Evolutionary conservation across 345 rosid genomes (phyloP).

Genomic region (Citrus maxima): DNA sequence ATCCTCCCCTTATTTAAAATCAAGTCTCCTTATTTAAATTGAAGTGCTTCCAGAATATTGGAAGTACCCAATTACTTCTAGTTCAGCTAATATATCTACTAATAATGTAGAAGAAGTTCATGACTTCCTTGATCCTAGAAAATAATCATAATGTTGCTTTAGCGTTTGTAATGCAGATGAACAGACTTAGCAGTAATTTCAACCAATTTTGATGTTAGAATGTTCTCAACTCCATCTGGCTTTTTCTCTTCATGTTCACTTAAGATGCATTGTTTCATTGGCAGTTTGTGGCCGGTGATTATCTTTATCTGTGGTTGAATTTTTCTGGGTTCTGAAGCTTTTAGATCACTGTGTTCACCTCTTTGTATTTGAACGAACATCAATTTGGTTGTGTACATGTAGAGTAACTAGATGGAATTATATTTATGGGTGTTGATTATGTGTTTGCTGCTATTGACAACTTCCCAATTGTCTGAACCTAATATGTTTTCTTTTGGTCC

Average conservation of each 20-base stretch:
- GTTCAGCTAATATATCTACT: neutral
- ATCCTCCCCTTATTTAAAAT: neutral
- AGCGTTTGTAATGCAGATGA: neutral
- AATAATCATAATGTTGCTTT: neutral
- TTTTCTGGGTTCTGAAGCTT: neutral
- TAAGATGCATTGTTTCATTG: neutral
- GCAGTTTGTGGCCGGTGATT: neutral
- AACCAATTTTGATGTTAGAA: neutral
- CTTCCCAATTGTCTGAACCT: neutral
- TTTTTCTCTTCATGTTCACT: neutral
- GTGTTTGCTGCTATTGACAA: neutral
- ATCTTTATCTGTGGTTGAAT: neutral
- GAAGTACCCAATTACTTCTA: neutral
- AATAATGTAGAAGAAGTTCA: neutral
- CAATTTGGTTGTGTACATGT: neutral
- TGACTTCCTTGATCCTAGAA: neutral
- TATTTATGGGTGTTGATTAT: neutral
- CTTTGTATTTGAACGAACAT: neutral
- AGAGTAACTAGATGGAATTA: neutral
- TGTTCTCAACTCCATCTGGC: neutral
- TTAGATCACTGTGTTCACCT: neutral
- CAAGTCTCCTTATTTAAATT: neutral
- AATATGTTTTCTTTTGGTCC: conserved; percentile 14
- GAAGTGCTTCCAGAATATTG: neutral
- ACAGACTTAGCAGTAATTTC: neutral